Evolutionary conservation across 108 stramenopile genomes (phyloP), one percentile per base, ranked within the genome.

Genomic region (Nitzschia sp.): DNA sequence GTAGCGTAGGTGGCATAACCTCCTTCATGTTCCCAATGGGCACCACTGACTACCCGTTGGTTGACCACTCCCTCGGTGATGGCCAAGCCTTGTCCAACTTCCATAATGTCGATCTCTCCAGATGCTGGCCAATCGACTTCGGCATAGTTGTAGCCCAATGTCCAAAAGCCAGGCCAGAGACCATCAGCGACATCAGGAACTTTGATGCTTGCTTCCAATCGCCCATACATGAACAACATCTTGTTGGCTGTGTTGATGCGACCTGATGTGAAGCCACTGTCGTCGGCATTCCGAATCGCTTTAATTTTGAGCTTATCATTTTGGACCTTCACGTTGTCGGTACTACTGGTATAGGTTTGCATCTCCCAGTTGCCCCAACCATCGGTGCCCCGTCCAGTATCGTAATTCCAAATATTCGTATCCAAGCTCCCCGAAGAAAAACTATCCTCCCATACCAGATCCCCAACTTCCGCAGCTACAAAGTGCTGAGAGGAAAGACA

Each of bases 61-160:
- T 74, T 52, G 3, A 67, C 51, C 10, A 63, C 40, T 8, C 65
- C 65, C 17, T 54, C 51, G 40, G 58, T 42, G 11, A 52, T 57
- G 56, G 69, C 75, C 21, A 52, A 26, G 10, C 43, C 56, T 43
- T 51, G 57, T 21, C 71, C 71, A 22, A 69, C 19, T 53, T 85
- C 87, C 84, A 85, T 71, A 41, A 88, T 57, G 71, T 88, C 87
- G 69, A 88, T 83, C 50, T 85, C 87, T 25, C 87, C 87, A 25
- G 77, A 81, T 11, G 3, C 21, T 24, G 79, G 79, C 79, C 79
- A 80, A 9, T 25, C 77, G 60, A 80, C 84, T 69, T 65, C 63
- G 2, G 8, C 53, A 50, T 71, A 60, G 66, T 85, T 66, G 24
- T 44, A 55, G 17, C 82, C 82, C 9, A 85, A 69, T 12, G 83